Evolutionary conservation across 192 early-diverging fungal species (phyloP), one percentile per base, ranked within the genome.

Genomic region (Powellomyces hirtus): DNA sequence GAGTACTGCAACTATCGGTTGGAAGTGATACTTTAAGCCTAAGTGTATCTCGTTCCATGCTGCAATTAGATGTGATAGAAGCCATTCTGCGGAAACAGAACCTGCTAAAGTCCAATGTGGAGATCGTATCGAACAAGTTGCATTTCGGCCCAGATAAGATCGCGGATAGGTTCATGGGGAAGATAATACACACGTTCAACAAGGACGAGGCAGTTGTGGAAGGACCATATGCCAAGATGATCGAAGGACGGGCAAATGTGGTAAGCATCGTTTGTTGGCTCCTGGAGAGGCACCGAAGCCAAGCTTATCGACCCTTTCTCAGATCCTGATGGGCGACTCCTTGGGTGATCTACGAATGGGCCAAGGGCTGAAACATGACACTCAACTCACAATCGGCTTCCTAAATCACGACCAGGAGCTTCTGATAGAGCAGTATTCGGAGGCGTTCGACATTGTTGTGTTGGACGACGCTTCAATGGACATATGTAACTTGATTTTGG

Each of bases 111-210:
- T 40, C 72, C 3, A 86, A 88, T 57, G 81, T 92, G 78, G 81
- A 90, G 51, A 81, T 90, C 29, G 87, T 91, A 0, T 88, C 88
- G 4, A 92, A 92, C 66, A 71, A 72, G 66, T 88, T 92, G 87
- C 68, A 69, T 29, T 91, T 90, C 71, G 79, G 87, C 59, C 22
- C 33, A 42, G 77, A 73, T 2, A 70, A 66, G 0, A 82, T 66
- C 2, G 88, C 85, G 50, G 83, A 80, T 22, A 77, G 71, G 24
- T 91, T 92, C 65, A 65, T 79, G 33, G 81, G 77, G n/a, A 89
- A 87, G 0, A 40, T 91, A 56, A 88, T 91, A 33, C 90, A 91
- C 64, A 74, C 83, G 0, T 84, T 90, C 58, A 92, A 91, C 77
- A 91, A 91, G 76, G 76, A 77, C 57, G 87, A 90, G 57, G 73